phyloP scores from a whole-genome alignment of 148 eudicot genomes.

The Amaranthus hypochondriacus region DNA sequence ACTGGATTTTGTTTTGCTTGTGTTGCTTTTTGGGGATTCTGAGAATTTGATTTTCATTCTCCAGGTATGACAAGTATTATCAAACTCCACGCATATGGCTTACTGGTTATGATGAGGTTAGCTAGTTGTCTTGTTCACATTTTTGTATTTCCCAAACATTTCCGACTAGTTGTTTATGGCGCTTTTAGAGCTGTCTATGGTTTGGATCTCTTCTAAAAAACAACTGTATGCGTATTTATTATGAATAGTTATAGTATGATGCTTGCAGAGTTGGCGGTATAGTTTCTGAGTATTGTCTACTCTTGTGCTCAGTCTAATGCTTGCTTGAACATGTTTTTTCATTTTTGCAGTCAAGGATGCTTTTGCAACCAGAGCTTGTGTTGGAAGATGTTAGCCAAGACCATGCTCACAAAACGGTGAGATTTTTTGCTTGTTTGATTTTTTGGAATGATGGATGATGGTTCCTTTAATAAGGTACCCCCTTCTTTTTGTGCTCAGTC shows the following conservation, averaged over 20 bases:
- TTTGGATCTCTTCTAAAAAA: background rate
- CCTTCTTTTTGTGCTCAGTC: background rate
- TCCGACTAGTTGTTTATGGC: background rate
- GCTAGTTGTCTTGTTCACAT: conserved; percentile 21
- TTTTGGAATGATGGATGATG: background rate
- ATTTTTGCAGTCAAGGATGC: conserved; percentile 90
- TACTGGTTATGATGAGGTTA: conserved; percentile 98
- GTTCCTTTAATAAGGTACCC: background rate
- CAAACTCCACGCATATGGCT: conserved; percentile 99
- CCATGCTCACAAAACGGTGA: conserved; percentile 97
- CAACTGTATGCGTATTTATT: background rate
- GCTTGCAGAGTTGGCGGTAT: background rate
- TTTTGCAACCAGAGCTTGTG: conserved; percentile 86
- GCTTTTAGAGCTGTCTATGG: background rate
- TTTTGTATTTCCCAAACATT: background rate
- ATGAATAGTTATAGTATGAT: no score
- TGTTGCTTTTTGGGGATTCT: background rate
- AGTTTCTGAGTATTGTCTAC: background rate
- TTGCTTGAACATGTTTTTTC: conserved; percentile 13
- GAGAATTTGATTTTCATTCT: background rate
- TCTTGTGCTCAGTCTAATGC: background rate
- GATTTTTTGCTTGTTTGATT: conserved; percentile 22
- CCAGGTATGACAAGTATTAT: conserved; percentile 96
- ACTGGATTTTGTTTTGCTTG: background rate
- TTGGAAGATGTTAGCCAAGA: conserved; percentile 99